Evolutionary conservation across 2,329 filamentous ascomycete species (phyloP).

Genomic region (Malbranchea zuffiana): DNA sequence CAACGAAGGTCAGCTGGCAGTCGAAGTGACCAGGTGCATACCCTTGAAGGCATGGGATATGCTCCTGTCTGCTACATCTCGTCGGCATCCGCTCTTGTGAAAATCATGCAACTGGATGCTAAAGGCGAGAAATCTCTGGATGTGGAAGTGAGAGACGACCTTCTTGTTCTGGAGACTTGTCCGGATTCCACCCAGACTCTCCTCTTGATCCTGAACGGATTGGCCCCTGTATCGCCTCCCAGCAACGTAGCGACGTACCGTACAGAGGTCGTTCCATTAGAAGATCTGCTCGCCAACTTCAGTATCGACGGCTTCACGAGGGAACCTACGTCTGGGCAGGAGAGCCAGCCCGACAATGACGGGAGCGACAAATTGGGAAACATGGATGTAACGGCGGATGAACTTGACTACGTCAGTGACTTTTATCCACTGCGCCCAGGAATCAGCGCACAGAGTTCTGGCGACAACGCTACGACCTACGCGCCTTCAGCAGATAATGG

Average conservation of each 20-base stretch:
- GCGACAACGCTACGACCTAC: neutral
- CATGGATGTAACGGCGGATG: conserved; percentile 29
- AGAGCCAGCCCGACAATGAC: conserved; percentile 36
- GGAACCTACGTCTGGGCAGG: conserved; percentile 9
- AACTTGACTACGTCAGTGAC: conserved; percentile 44
- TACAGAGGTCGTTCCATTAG: conserved; percentile 72
- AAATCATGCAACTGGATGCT: conserved; percentile 45
- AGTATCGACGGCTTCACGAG: conserved; percentile 32
- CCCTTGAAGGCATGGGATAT: conserved; percentile 56
- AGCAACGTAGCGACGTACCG: conserved; percentile 76
- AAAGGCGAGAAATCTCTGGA: conserved; percentile 59
- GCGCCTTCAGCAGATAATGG: no score
- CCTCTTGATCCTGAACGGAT: conserved; percentile 63
- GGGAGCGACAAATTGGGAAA: conserved; percentile 31
- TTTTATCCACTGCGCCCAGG: conserved; percentile 40
- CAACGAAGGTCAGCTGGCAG: conserved; percentile 19
- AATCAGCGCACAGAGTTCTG: conserved; percentile 17
- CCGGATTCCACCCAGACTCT: conserved; percentile 95
- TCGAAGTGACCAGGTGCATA: conserved; percentile 37
- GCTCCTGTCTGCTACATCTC: conserved; percentile 82
- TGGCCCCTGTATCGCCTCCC: conserved; percentile 73
- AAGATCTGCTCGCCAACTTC: conserved; percentile 83
- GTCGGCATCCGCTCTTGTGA: conserved; percentile 59
- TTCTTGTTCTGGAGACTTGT: conserved; percentile 86
- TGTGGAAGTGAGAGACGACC: conserved; percentile 70